These are phyloP conservation scores for Tuber microsphaerosporum DNA, from an alignment of 495 filamentous ascomycete genomes.

Conservation along the genomic window DNA sequence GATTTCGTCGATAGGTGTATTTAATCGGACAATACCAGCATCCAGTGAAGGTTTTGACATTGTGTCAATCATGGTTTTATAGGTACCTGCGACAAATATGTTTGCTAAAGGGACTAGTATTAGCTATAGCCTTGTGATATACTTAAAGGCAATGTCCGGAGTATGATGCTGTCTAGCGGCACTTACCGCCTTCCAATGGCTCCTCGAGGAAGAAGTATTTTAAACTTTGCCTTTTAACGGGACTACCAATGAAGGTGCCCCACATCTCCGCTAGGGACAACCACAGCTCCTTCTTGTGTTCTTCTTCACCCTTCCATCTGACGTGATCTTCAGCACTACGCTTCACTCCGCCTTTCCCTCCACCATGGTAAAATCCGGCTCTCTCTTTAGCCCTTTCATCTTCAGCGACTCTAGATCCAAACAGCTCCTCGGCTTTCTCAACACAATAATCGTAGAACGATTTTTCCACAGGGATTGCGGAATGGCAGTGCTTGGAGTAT, in stretches of 20 bases:
- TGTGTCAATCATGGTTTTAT: slow-evolving; percentile 62
- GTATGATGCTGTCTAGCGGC: background rate
- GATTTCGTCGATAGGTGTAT: slow-evolving; percentile 54
- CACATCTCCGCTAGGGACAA: slow-evolving; percentile 66
- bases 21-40: slow-evolving; percentile 57
- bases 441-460: slow-evolving; percentile 75
- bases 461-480: slow-evolving; percentile 56
- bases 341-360: slow-evolving; percentile 30
- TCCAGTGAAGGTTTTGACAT: slow-evolving; percentile 59
- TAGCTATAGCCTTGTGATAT: slow-evolving; percentile 9
- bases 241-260: slow-evolving; percentile 82
- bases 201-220: slow-evolving; percentile 95
- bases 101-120: slow-evolving; percentile 55
- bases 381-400: slow-evolving; percentile 19
- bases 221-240: slow-evolving; percentile 69
- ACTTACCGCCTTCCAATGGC: slow-evolving; percentile 77
- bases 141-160: background rate
- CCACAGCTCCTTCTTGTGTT: slow-evolving; percentile 34
- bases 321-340: slow-evolving; percentile 29
- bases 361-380: slow-evolving; percentile 19
- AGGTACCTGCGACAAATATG: slow-evolving; percentile 79
- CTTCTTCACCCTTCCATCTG: slow-evolving; percentile 39
- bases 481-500: slow-evolving; percentile 62
- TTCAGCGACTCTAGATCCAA: slow-evolving; percentile 24
- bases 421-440: slow-evolving; percentile 47